Evolutionary conservation across 495 filamentous ascomycete genomes (phyloP), one percentile per base, ranked within the genome.

Genomic region (Aspergillus indologenus): DNA sequence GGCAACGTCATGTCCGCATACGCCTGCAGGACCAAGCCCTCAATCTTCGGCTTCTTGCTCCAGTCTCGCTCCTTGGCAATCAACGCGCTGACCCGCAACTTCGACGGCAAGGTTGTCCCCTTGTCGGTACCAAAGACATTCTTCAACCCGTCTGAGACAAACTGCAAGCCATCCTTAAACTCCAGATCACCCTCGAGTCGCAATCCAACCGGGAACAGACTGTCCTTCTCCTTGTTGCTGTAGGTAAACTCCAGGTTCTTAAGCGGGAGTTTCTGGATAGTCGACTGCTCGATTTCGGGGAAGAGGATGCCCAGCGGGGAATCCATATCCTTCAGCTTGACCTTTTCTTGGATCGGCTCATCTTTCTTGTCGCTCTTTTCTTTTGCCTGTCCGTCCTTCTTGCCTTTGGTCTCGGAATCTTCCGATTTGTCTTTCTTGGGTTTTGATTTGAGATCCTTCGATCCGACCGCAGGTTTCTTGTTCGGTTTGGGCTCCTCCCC

Each of bases 191-290:
- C 53, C 44, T 54, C 14, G 17, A 54, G 53, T 21, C 53, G 53
- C 14, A 54, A 29, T 9, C 53, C 53, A 1, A 8, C n/a, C 9
- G 26, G 26, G 22, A 54, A 44, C n/a, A 54, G 31, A 54, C 7
- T 43, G 17, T 44, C 53, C 34, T 54, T 42, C 6, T 44, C 23
- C 3, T 1, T 44, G 26, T 54, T 44, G 17, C 29, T 20, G 34
- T 18, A 54, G 8, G 34, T 54, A 23, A 54, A 54, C 53, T 54
- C 53, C 26, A 54, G 53, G 34, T 54, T 54, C 34, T 54, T 44
- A 15, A 54, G 1, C 14, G 53, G 53, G 31, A 54, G 23, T 15
- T 44, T 44, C 44, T 44, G 24, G 34, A 54, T 54, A 3, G 17
- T 42, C 29, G 42, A 20, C 14, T 54, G 20, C 44, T 54, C 53